Conservation (phyloP, 495 filamentous ascomycete genomes). For the Neurospora sp. region DNA sequence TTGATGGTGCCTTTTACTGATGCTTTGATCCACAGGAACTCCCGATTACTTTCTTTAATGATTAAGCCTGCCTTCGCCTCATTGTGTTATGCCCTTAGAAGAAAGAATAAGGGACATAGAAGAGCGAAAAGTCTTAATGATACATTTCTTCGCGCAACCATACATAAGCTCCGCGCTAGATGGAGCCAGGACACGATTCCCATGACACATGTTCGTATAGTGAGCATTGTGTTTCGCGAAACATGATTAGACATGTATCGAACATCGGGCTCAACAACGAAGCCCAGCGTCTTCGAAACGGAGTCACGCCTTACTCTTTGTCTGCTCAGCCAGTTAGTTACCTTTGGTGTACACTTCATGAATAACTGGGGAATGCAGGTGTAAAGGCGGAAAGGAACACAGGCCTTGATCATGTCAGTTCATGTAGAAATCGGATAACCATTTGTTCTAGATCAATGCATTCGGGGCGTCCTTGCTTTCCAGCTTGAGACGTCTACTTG, state of each 20-base stretch:
- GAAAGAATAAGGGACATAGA: neutral
- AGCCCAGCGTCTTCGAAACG: neutral
- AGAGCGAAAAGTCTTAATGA: neutral
- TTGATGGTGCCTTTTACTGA: neutral
- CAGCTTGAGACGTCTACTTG: neutral
- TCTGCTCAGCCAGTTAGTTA: neutral
- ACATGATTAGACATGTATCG: neutral
- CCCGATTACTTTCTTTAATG: conserved; percentile 20
- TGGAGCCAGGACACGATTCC: neutral
- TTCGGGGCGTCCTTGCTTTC: neutral
- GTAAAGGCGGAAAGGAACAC: neutral
- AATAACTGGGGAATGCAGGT: neutral
- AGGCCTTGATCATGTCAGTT: neutral
- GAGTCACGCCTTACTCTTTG: neutral
- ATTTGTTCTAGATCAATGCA: neutral
- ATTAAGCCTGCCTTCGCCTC: conserved; percentile 2
- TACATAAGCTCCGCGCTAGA: neutral
- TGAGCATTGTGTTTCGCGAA: neutral
- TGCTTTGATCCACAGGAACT: conserved; percentile 5
- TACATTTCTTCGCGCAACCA: neutral
- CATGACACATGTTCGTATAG: neutral
- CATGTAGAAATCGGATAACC: neutral
- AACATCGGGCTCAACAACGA: neutral
- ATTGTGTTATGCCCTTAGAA: neutral
- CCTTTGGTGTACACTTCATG: neutral